Conservation (phyloP, 352 stramenopile genomes). For the Plasmopara muralis region DNA sequence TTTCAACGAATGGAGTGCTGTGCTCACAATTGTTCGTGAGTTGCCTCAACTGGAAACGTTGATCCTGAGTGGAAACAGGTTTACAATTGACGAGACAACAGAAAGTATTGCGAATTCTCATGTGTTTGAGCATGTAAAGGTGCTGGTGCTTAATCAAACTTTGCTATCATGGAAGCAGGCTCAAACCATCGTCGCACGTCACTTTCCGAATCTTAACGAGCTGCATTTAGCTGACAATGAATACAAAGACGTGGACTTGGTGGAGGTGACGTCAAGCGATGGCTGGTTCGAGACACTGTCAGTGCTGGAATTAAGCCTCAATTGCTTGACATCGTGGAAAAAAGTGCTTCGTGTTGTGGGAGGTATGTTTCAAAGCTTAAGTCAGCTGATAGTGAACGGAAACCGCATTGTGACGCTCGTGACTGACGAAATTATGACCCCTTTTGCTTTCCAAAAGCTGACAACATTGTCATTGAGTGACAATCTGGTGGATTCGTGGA, state of each 20-base stretch:
- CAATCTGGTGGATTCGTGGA: conserved; percentile 66
- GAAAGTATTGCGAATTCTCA: background rate
- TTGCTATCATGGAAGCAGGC: conserved; percentile 31
- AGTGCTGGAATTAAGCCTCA: conserved; percentile 61
- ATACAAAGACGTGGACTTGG: conserved; percentile 39
- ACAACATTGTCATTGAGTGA: conserved; percentile 51
- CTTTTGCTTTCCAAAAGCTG: conserved; percentile 37
- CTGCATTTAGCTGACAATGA: conserved; percentile 58
- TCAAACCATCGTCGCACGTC: conserved; percentile 28
- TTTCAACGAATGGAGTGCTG: conserved; percentile 42
- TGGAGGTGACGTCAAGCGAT: conserved; percentile 3
- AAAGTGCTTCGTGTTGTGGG: conserved; percentile 35
- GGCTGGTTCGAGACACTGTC: conserved; percentile 31
- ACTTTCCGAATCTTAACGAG: conserved; percentile 54
- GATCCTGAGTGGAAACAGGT: conserved; percentile 62
- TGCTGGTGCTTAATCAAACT: conserved; percentile 71
- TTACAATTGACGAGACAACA: conserved; percentile 23
- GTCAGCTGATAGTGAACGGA: conserved; percentile 55
- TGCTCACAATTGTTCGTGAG: conserved; percentile 44
- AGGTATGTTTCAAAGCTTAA: conserved; percentile 31
- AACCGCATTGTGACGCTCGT: conserved; percentile 55
- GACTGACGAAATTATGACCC: background rate
- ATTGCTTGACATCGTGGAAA: conserved; percentile 45
- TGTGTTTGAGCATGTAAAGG: conserved; percentile 40
- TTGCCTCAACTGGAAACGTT: conserved; percentile 62